A percentile compares a stretch with the other conserved stretches of the same genome.
These are phyloP conservation scores for Hysterium pulicare DNA, from an alignment of 2,329 filamentous ascomycete genomes.

Conservation along the genomic window DNA sequence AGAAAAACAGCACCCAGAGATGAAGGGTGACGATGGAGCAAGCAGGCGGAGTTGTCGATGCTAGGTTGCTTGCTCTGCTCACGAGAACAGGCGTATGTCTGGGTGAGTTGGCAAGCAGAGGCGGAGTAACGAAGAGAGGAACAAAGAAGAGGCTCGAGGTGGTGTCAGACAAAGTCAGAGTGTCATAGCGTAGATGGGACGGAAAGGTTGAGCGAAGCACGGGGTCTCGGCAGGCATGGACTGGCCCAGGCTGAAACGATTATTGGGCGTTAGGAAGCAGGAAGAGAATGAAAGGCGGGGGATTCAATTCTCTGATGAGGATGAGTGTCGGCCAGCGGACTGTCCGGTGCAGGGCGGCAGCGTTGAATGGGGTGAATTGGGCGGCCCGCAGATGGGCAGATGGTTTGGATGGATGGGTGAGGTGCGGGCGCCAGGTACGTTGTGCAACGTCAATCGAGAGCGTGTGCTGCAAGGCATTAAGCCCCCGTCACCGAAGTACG, in stretches of 20 bases:
- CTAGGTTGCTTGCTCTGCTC: too few relatives aligned
- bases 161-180: conserved; percentile 37
- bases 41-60: conserved; percentile 8
- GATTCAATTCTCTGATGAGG: conserved; percentile 11
- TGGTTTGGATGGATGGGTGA: too few relatives aligned
- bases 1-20: conserved; percentile 38
- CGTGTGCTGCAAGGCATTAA: too few relatives aligned
- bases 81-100: too few relatives aligned
- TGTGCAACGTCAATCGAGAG: too few relatives aligned
- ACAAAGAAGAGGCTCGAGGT: background rate
- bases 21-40: conserved; percentile 10
- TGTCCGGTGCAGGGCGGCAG: background rate
- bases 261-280: conserved; percentile 36
- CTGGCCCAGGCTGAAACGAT: conserved; percentile 39
- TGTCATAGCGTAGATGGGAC: conserved; percentile 38
- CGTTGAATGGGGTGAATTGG: too few relatives aligned
- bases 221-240: conserved; percentile 25
- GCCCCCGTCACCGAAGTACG: too few relatives aligned
- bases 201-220: conserved; percentile 31
- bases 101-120: conserved; percentile 22
- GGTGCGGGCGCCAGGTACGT: too few relatives aligned
- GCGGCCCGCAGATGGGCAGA: too few relatives aligned
- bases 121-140: conserved; percentile 3
- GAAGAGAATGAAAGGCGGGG: conserved; percentile 27
- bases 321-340: background rate